phyloP scores from a whole-genome alignment of 148 eudicot genomes.

The Polygonum maritimum region DNA sequence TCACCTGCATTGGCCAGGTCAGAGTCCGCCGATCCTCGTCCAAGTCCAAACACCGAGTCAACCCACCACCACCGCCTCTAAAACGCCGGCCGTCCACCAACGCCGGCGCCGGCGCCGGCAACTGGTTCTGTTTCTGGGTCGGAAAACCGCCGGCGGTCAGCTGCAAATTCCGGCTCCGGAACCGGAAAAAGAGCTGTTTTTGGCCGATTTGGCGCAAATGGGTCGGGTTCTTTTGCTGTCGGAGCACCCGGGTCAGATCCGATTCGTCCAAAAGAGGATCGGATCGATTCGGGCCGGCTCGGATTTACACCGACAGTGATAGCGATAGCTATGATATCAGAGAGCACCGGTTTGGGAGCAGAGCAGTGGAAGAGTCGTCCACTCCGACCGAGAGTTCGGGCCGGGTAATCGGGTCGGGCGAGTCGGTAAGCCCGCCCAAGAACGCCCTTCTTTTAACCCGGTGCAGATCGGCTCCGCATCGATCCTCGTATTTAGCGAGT shows the following conservation, averaged over 20 bases:
- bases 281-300: slow-evolving; percentile 9
- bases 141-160: slow-evolving; percentile 13
- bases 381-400: background rate
- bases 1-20: slow-evolving; percentile 93
- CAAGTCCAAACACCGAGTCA: slow-evolving; percentile 8
- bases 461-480: slow-evolving; percentile 77
- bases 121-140: slow-evolving; percentile 19
- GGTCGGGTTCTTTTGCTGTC: slow-evolving; percentile 29
- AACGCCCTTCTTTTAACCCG: slow-evolving; percentile 61
- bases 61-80: slow-evolving; percentile 7
- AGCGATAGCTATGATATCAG: background rate
- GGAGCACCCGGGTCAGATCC: slow-evolving; percentile 20
- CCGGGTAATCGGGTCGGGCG: background rate
- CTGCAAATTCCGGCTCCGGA: slow-evolving; percentile 7
- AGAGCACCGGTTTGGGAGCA: background rate
- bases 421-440: slow-evolving; percentile 31
- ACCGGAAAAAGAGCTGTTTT: background rate
- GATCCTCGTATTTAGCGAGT: slow-evolving; percentile 49
- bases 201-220: slow-evolving; percentile 26
- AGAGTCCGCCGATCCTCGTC: slow-evolving; percentile 35
- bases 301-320: background rate
- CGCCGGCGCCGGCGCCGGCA: background rate
- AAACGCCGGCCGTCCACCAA: background rate
- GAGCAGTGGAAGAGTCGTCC: background rate
- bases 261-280: slow-evolving; percentile 19